phyloP scores from a whole-genome alignment of 1,284 basidiomycete species.

The Cutaneotrichosporon curvatum region DNA sequence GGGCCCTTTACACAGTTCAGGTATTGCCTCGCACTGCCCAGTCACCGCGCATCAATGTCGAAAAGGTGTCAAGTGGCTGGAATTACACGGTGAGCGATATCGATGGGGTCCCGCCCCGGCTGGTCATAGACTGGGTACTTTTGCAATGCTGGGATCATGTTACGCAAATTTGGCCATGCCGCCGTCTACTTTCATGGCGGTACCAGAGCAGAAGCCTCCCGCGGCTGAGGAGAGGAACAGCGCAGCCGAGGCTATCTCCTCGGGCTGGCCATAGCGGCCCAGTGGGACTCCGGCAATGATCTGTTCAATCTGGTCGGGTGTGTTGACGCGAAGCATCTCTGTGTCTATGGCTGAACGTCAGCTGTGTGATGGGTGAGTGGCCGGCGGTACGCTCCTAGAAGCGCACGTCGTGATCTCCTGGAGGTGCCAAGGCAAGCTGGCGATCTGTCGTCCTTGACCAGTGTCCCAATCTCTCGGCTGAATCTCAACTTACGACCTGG shows the following conservation, averaged over 20 bases:
- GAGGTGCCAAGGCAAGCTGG: not conserved
- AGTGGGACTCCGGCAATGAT: slow-evolving; percentile 10
- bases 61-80: too few species aligned
- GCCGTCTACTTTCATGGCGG: slow-evolving; percentile 25
- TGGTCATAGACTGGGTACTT: too few species aligned
- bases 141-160: too few species aligned
- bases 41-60: too few species aligned
- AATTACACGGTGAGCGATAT: too few species aligned
- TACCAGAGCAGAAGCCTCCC: slow-evolving; percentile 20
- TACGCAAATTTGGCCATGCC: slow-evolving; percentile 11
- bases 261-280: slow-evolving; percentile 19
- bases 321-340: slow-evolving; percentile 10
- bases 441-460: not conserved
- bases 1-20: too few species aligned
- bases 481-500: slow-evolving; percentile 14
- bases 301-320: slow-evolving; percentile 9
- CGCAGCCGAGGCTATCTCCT: slow-evolving; percentile 20
- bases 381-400: too few species aligned
- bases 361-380: not conserved
- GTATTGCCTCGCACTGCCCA: too few species aligned
- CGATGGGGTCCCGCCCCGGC: too few species aligned
- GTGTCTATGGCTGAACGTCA: slow-evolving; percentile 16
- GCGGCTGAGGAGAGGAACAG: slow-evolving; percentile 23
- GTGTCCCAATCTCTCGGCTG: too few species aligned
- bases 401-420: not conserved